These are phyloP conservation scores for Oldenlandia corymbosa DNA, from an alignment of 257 asterid species.

Conservation along the genomic window DNA sequence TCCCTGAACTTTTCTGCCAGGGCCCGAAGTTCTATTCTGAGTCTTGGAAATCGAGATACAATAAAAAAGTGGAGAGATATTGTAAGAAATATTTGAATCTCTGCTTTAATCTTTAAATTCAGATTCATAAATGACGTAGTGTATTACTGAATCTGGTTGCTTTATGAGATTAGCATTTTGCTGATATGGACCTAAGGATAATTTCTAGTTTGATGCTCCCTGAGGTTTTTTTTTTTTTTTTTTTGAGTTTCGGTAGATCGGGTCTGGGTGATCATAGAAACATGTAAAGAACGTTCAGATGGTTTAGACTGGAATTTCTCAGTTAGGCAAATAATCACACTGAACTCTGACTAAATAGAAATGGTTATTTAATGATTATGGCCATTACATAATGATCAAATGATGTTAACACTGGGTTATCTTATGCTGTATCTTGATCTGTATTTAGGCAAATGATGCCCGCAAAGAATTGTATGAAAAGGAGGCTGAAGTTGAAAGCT, in stretches of 20 bases:
- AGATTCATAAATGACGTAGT: background rate
- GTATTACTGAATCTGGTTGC: background rate
- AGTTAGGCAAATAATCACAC: background rate
- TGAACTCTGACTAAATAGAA: background rate
- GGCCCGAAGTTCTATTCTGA: constrained; percentile 75
- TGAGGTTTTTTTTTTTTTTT: background rate
- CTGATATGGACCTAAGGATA: background rate
- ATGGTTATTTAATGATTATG: background rate
- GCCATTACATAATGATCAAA: background rate
- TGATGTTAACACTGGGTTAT: background rate
- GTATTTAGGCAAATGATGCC: constrained; percentile 83
- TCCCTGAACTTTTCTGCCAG: constrained; percentile 91
- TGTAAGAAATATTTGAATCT: constrained; percentile 47
- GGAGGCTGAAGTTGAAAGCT: constrained; percentile 66
- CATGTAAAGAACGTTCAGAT: background rate
- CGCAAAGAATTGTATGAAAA: constrained; percentile 85
- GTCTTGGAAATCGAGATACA: constrained; percentile 96
- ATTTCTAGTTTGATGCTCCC: background rate
- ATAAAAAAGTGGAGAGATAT: constrained; percentile 94
- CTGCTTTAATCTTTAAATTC: background rate
- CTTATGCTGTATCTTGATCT: constrained; percentile 8
- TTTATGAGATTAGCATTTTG: background rate
- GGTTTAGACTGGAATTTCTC: background rate
- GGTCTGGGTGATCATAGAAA: background rate
- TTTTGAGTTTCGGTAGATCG: background rate